Percentiles rank a stretch among this genome's conserved stretches.
phyloP scores from a whole-genome alignment of 192 early-diverging fungal genomes.

The Linnemannia zychae region DNA sequence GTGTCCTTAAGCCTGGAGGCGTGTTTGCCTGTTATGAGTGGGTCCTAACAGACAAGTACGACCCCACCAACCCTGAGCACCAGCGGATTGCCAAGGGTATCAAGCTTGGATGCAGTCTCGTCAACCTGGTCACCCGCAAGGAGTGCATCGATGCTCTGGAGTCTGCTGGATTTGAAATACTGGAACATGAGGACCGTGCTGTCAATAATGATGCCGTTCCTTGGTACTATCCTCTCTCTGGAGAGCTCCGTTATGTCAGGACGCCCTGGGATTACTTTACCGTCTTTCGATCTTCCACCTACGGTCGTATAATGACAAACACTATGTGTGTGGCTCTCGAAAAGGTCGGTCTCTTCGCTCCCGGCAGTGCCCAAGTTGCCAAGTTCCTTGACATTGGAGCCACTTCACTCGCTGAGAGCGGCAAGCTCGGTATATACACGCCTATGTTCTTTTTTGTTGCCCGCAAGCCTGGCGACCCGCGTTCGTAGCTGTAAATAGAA shows the following conservation, averaged over 20 bases:
- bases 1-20: constrained; percentile 90
- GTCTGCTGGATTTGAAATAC: constrained; percentile 84
- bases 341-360: constrained; percentile 79
- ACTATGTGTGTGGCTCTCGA: constrained; percentile 80
- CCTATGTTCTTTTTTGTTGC: constrained; percentile 91
- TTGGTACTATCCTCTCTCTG: constrained; percentile 77
- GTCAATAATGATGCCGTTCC: constrained; percentile 63
- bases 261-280: constrained; percentile 38
- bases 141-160: constrained; percentile 75
- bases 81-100: constrained; percentile 83
- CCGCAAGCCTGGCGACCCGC: constrained; percentile 64
- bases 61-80: constrained; percentile 78
- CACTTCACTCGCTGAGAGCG: constrained; percentile 83
- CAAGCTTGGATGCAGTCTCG: constrained; percentile 64
- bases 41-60: constrained; percentile 88
- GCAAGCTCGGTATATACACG: constrained; percentile 86
- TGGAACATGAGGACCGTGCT: constrained; percentile 73
- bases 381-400: constrained; percentile 82
- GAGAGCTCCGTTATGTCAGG: constrained; percentile 55
- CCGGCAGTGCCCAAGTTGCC: constrained; percentile 84
- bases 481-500: constrained; percentile 13
- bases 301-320: constrained; percentile 77
- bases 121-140: constrained; percentile 23
- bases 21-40: constrained; percentile 93
- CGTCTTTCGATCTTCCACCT: constrained; percentile 59